Evolutionary conservation across 176 grass and related monocot genomes (phyloP), one percentile per base, ranked within the genome.

Genomic region (Zizania latifolia): DNA sequence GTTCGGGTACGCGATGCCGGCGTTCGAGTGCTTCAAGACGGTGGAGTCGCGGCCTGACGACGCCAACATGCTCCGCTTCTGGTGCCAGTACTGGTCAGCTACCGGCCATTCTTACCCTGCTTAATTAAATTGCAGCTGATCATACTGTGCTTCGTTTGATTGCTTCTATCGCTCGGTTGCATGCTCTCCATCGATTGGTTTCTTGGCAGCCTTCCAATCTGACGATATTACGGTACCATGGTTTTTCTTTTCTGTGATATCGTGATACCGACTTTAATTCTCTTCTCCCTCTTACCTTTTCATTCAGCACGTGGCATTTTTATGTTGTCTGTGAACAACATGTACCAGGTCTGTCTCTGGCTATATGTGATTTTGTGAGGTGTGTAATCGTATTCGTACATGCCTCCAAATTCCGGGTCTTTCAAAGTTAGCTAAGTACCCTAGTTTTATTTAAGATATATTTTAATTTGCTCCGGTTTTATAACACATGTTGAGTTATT

Each of bases 1-100:
- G 61, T 98, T 94, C 76, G 95, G 91, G 14, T 94, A 98, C 62
- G 89, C 86, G 22, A 88, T 89, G 85, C 91, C 95, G 50, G 91
- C 91, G 46, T 94, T 94, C 74, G 95, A 98, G 77, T 94, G 95
- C 85, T 98, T 98, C 82, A 98, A 98, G 74, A 84, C 89, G 78
- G 81, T 92, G 30, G 91, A 98, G 86, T 29, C 69, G 64, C 55
- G 78, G 3, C 94, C 95, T 46, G 62, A 84, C 57, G 75, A 85
- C 54, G 59, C 78, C 6, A 70, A 58, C 60, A 86, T 86, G 95
- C 95, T 98, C 66, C 86, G 91, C 28, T 94, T 98, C 84, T 98
- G 95, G 95, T 98, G 95, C 83, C 95, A 94, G 62, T 98, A 98
- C 81, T 94, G 95, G 91, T 94, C 55, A 55, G 51, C 48, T 79